Conservation (phyloP, 805 yeast species). For the Jamesozyma piceae region DNA sequence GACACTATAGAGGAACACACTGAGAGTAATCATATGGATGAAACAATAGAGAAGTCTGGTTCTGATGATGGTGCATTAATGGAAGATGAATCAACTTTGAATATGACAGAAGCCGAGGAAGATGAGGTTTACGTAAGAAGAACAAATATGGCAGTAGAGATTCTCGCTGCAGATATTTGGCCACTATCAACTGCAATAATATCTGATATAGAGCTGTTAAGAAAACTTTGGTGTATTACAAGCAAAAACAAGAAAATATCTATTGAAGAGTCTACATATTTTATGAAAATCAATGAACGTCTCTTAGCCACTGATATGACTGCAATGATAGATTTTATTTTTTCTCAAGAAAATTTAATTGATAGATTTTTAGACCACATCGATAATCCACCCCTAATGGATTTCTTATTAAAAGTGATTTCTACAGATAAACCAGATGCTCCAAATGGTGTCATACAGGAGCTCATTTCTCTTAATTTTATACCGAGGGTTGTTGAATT, state of each 20-base stretch:
- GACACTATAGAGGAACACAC: slow-evolving; percentile 5
- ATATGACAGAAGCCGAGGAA: slow-evolving; percentile 13
- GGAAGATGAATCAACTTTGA: slow-evolving; percentile 8
- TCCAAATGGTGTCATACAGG: slow-evolving; percentile 78
- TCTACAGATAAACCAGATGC: slow-evolving; percentile 87
- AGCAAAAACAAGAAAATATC: slow-evolving; percentile 60
- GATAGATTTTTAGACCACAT: slow-evolving; percentile 75
- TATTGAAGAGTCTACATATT: slow-evolving; percentile 72
- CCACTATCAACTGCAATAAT: slow-evolving; percentile 82
- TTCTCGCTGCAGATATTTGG: slow-evolving; percentile 88
- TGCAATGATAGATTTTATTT: slow-evolving; percentile 61
- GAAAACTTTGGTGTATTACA: slow-evolving; percentile 69
- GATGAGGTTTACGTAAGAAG: slow-evolving; percentile 32
- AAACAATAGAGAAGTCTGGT: slow-evolving; percentile 3
- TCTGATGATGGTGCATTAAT: slow-evolving; percentile 8
- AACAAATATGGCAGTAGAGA: slow-evolving; percentile 76
- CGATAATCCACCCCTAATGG: slow-evolving; percentile 92
- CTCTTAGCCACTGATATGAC: slow-evolving; percentile 81
- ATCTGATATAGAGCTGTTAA: slow-evolving; percentile 57
- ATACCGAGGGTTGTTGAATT: slow-evolving; percentile 64
- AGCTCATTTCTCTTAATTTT: slow-evolving; percentile 61
- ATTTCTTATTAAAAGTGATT: slow-evolving; percentile 76
- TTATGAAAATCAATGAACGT: slow-evolving; percentile 87
- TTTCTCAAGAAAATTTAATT: slow-evolving; percentile 60
- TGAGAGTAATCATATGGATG: slow-evolving; percentile 2